A percentile compares a stretch with the other conserved stretches of the same genome.
These are phyloP conservation scores for Magnusiomyces paraingens DNA, from an alignment of 1,139 yeast species.

Conservation along the genomic window DNA sequence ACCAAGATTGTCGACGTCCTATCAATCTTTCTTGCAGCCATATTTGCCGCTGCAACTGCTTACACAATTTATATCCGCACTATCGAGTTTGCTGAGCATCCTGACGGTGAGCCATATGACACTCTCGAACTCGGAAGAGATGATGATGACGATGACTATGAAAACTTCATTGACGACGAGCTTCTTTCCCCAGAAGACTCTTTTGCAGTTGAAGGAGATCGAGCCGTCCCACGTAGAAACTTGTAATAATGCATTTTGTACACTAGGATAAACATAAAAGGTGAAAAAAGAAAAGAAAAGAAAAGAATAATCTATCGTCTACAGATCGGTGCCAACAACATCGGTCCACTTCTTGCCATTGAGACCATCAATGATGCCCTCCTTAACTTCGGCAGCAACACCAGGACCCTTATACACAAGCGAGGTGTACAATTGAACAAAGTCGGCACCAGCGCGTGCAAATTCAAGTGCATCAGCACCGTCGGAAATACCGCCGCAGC, in stretches of 20 bases:
- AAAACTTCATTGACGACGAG: neutral
- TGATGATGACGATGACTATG: constrained; percentile 10
- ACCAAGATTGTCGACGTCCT: constrained; percentile 55
- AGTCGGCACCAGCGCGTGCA: constrained; percentile 89
- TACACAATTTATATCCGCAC: constrained; percentile 63
- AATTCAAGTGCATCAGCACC: constrained; percentile 89
- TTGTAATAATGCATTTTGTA: neutral
- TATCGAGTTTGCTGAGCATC: constrained; percentile 30
- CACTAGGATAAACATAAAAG: too few species aligned
- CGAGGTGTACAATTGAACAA: constrained; percentile 79
- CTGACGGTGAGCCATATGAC: constrained; percentile 18
- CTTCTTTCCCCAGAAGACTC: neutral
- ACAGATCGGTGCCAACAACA: constrained; percentile 16
- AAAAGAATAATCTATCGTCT: neutral
- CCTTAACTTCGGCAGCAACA: constrained; percentile 67
- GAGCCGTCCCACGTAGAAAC: neutral
- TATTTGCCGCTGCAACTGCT: constrained; percentile 57
- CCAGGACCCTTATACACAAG: constrained; percentile 95
- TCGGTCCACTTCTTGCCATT: constrained; percentile 78
- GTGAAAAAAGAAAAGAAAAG: neutral
- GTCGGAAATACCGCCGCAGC: constrained; percentile 86
- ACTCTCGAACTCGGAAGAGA: constrained; percentile 9
- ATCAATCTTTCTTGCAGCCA: constrained; percentile 53
- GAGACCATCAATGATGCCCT: constrained; percentile 63
- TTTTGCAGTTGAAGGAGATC: too few species aligned